Percentiles rank a stretch among this genome's conserved stretches.
Evolutionary conservation across 75 land plant genomes (phyloP).

Genomic region (Chamaecyparis obtusa): DNA sequence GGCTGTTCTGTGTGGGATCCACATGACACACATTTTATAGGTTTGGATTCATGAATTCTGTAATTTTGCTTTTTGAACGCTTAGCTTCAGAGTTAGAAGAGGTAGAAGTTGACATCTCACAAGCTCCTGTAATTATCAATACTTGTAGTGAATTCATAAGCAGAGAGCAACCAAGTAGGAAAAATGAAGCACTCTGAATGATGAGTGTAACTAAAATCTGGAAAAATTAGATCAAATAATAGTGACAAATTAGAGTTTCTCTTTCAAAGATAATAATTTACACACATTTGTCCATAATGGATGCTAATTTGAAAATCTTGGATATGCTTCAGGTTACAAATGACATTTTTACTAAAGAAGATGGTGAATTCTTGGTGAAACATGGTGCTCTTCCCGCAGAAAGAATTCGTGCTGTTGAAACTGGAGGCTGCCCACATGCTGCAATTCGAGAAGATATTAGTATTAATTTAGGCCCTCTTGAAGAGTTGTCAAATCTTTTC

Average conservation of each 20-base stretch:
- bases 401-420: conserved; percentile 95
- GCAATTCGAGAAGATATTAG: conserved; percentile 99
- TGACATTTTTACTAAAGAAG: conserved; percentile 98
- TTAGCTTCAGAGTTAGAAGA: background rate
- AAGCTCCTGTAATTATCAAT: background rate
- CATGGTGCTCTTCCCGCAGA: conserved; percentile 98
- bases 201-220: background rate
- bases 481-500: conserved; percentile 85
- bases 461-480: conserved; percentile 95
- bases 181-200: background rate
- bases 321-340: conserved; percentile 75
- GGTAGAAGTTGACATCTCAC: background rate
- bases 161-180: background rate
- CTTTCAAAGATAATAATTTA: background rate
- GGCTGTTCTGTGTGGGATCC: background rate
- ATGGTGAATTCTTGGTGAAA: conserved; percentile 95
- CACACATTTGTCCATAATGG: background rate
- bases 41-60: background rate
- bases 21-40: background rate
- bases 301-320: background rate
- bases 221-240: background rate
- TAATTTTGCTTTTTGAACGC: background rate
- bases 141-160: background rate
- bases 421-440: conserved; percentile 99
- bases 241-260: background rate